A percentile compares a stretch with the other conserved stretches of the same genome.
phyloP scores from a whole-genome alignment of 1,284 basidiomycete genomes.

The Pascua sp. region DNA sequence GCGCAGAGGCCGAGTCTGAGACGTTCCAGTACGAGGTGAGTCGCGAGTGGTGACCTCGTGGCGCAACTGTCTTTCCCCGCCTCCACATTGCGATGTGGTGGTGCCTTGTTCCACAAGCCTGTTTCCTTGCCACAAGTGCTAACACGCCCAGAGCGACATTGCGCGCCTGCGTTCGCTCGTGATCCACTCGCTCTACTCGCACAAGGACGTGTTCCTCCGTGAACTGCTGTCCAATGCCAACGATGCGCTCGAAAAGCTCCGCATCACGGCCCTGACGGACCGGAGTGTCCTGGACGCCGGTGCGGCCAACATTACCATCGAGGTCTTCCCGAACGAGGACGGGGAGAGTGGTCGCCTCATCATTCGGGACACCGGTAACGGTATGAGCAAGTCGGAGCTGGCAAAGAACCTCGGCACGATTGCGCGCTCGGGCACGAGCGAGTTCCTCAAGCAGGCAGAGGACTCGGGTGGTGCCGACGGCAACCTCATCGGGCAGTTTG shows the following conservation, averaged over 20 bases:
- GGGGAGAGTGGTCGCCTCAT: conserved; percentile 68
- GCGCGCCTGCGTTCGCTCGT: conserved; percentile 85
- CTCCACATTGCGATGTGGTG: background rate
- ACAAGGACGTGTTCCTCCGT: conserved; percentile 85
- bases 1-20: conserved; percentile 44
- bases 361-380: conserved; percentile 87
- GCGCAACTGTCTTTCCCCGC: background rate
- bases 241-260: conserved; percentile 89
- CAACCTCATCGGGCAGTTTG: conserved; percentile 88
- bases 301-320: conserved; percentile 79
- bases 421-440: conserved; percentile 88
- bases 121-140: background rate
- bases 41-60: conserved; percentile 4
- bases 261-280: conserved; percentile 77
- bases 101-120: background rate
- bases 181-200: conserved; percentile 60
- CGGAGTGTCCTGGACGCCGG: conserved; percentile 61
- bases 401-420: conserved; percentile 71
- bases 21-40: conserved; percentile 67
- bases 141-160: conserved; percentile 71
- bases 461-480: conserved; percentile 51
- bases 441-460: conserved; percentile 74
- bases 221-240: conserved; percentile 92
- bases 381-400: conserved; percentile 84
- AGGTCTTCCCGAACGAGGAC: conserved; percentile 64